Base-by-base conservation (phyloP, 192 early-diverging fungal species). In the Coemansia sp. region DNA sequence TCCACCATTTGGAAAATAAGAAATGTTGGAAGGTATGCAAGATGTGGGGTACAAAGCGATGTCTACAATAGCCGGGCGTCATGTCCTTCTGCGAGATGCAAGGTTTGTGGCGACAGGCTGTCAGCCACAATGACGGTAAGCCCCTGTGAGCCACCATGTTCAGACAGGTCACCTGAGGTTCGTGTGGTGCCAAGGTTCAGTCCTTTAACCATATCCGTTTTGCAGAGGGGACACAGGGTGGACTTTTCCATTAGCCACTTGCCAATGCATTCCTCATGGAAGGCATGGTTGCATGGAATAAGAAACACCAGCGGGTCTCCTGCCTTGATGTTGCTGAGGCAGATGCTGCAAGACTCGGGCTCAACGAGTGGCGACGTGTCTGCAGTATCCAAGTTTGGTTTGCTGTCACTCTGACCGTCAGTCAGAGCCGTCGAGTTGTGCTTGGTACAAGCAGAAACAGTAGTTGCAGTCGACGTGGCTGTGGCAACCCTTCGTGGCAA, bases 211-310 rank as follows among this genome's bases (percentile, higher is more conserved):
- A 72, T 62, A 24, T 80, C 78, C 2, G 64, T 52, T 44, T 74
- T 74, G 65, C 78, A 80, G 2, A 75, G 66, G 39, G 78, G 73
- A 61, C 78, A 80, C 39, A 65, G 20, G 4, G 69, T 75, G 18
- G 78, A 80, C 24, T 75, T 75, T 52, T 69, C 60, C 52, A 59
- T 72, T 4, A 80, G 66, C 78, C 78, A 80, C n/a, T 41, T 67
- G 60, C 61, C 35, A 0, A 67, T 73, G 24, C 78, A 80, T 4
- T 75, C 73, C 3, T 59, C 49, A n/a, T 80, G 78, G 59, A 72
- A 80, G 43, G 39, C 55, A 62, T 80, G 78, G 43, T 61, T 43
- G 47, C 78, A 80, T 0, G 73, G 78, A 24, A 73, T 43, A 11
- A 80, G 73, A 11, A 32, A 40, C 38, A 80, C 73, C 7, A 75